These are phyloP conservation scores for Saprolegnia parasitica DNA, from an alignment of 352 stramenopile genomes.

Conservation along the genomic window DNA sequence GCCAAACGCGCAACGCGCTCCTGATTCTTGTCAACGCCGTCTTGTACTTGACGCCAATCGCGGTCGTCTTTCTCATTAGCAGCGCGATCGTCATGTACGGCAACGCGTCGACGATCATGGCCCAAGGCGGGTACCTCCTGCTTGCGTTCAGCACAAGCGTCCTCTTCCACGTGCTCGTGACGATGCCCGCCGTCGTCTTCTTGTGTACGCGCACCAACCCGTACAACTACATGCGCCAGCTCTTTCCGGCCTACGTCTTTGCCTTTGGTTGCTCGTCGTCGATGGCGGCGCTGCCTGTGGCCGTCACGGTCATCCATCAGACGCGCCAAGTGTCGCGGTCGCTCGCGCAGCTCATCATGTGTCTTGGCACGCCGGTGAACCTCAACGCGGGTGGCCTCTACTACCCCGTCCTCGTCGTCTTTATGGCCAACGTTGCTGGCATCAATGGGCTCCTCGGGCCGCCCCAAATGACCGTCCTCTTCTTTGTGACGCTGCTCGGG, in stretches of 20 bases:
- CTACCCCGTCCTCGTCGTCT: slow-evolving; percentile 66
- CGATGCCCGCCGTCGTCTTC: slow-evolving; percentile 37
- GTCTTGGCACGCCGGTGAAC: slow-evolving; percentile 63
- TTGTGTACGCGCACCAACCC: slow-evolving; percentile 34
- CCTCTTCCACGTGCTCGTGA: slow-evolving; percentile 35
- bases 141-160: slow-evolving; percentile 32
- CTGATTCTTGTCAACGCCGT: slow-evolving; percentile 70
- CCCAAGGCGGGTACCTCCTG: slow-evolving; percentile 41
- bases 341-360: slow-evolving; percentile 58
- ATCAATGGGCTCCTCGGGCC: slow-evolving; percentile 8
- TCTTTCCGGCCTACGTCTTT: slow-evolving; percentile 38
- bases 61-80: slow-evolving; percentile 68
- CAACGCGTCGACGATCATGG: slow-evolving; percentile 41
- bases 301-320: slow-evolving; percentile 40
- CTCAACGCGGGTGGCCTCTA: slow-evolving; percentile 71
- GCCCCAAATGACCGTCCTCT: slow-evolving; percentile 54
- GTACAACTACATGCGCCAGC: slow-evolving; percentile 36
- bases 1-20: slow-evolving; percentile 59
- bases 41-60: slow-evolving; percentile 56
- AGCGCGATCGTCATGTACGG: slow-evolving; percentile 55
- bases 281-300: slow-evolving; percentile 43
- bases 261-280: slow-evolving; percentile 42
- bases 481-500: slow-evolving; percentile 55
- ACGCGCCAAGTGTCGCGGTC: slow-evolving; percentile 57
- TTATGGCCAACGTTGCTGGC: slow-evolving; percentile 61